Evolutionary conservation across 2,329 filamentous ascomycete genomes (phyloP), one percentile per base, ranked within the genome.

Genomic region (Orbilia quercus): DNA sequence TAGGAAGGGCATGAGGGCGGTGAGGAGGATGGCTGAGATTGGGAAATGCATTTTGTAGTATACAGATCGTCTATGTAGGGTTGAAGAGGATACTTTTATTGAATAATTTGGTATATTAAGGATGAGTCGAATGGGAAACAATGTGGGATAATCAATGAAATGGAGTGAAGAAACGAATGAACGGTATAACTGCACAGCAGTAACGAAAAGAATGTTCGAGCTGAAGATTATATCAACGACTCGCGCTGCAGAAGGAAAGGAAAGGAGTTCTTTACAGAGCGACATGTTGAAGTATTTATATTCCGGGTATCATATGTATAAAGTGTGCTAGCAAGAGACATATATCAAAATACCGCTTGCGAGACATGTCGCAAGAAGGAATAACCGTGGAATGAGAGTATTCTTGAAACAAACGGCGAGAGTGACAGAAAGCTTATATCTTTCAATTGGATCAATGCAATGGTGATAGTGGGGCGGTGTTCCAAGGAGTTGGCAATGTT

Each of bases 21-120:
- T 6, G 18, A 69, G 36, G 45, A 51, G 40, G 31, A 60, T 42
- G 59, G 42, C 7, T 16, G 50, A n/a, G 16, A 38, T 50, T 50
- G 54, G 44, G 54, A 51, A 36, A n/a, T 64, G 54, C 57, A 70
- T 75, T 53, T 67, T 75, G 47, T 7, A 54, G 5, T n/a, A n/a
- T n/a, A n/a, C n/a, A n/a, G n/a, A n/a, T n/a, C n/a, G n/a, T n/a
- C n/a, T n/a, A n/a, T n/a, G n/a, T n/a, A n/a, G n/a, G n/a, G n/a
- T n/a, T n/a, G n/a, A n/a, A n/a, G n/a, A n/a, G n/a, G n/a, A n/a
- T n/a, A n/a, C n/a, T n/a, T n/a, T n/a, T n/a, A n/a, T n/a, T n/a
- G n/a, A n/a, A n/a, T n/a, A n/a, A n/a, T n/a, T n/a, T n/a, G n/a
- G n/a, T 14, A 6, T 40, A 3, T 40, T 6, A 40, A 7, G 12